Conservation (phyloP, 1,284 basidiomycete species). For the Leucoagaricus sp. region DNA sequence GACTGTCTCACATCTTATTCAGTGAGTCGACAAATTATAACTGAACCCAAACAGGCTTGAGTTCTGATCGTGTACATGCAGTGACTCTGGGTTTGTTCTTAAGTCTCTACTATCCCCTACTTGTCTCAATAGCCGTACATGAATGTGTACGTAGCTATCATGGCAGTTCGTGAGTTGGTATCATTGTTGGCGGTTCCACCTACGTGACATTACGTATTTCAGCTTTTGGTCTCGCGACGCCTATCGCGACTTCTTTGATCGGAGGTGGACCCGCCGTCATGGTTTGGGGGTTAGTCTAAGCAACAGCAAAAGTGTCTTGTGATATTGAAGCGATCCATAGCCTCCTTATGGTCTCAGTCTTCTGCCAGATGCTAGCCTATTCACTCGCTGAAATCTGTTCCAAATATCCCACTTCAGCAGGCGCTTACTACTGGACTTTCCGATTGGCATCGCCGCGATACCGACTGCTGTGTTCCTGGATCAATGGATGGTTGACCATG, state of each 20-base stretch:
- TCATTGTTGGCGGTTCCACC: neutral
- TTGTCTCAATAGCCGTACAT: slow-evolving; percentile 28
- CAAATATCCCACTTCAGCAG: slow-evolving; percentile 58
- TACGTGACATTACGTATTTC: slow-evolving; percentile 10
- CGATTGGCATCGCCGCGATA: slow-evolving; percentile 44
- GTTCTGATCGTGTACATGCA: slow-evolving; percentile 21
- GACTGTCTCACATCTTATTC: slow-evolving; percentile 46
- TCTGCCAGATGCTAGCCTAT: slow-evolving; percentile 47
- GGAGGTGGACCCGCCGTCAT: slow-evolving; percentile 55
- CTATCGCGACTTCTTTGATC: slow-evolving; percentile 53
- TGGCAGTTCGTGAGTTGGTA: slow-evolving; percentile 50
- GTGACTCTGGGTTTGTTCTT: slow-evolving; percentile 45
- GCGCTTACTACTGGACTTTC: slow-evolving; percentile 61
- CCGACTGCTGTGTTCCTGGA: slow-evolving; percentile 50
- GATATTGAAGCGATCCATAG: slow-evolving; percentile 25
- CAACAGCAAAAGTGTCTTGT: too few relatives aligned
- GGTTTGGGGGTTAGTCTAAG: slow-evolving; percentile 47
- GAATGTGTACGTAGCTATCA: slow-evolving; percentile 50
- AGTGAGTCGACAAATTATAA: slow-evolving; percentile 36
- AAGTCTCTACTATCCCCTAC: neutral
- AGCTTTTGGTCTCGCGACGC: slow-evolving; percentile 55
- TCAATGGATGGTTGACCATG: slow-evolving; percentile 58
- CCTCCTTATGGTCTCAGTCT: slow-evolving; percentile 47
- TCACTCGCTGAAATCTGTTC: slow-evolving; percentile 58
- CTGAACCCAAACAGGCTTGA: neutral